phyloP scores from a whole-genome alignment of 345 rosid genomes.

The Isatis tinctoria region DNA sequence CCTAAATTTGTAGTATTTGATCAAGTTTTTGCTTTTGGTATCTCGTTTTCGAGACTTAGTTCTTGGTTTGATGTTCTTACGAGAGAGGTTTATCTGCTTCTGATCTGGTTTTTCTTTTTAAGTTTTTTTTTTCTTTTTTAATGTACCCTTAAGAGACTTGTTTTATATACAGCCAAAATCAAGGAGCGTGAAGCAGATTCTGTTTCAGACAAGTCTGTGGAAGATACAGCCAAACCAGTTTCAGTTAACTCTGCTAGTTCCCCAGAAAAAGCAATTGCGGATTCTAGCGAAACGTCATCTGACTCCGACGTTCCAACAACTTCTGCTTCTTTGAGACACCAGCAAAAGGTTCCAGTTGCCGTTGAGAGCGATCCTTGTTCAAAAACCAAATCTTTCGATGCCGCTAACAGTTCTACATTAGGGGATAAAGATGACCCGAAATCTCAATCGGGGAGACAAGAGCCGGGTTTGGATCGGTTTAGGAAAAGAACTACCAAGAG shows the following conservation, averaged over 20 bases:
- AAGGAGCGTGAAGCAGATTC: slow-evolving; percentile 40
- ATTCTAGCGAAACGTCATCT: slow-evolving; percentile 44
- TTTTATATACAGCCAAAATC: slow-evolving; percentile 52
- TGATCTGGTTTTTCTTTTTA: not conserved
- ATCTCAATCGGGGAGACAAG: slow-evolving; percentile 29
- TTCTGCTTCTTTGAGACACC: slow-evolving; percentile 22
- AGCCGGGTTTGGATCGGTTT: slow-evolving; percentile 19
- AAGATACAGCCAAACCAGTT: slow-evolving; percentile 36
- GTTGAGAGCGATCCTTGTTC: slow-evolving; percentile 37
- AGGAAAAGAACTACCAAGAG: slow-evolving; percentile 34
- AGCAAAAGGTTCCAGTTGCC: slow-evolving; percentile 33
- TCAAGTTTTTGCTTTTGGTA: not conserved
- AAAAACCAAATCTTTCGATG: slow-evolving; percentile 6
- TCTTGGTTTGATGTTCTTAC: not conserved
- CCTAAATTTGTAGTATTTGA: not conserved
- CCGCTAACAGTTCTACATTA: not conserved
- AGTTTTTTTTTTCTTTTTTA: not conserved
- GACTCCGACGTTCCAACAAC: slow-evolving; percentile 48
- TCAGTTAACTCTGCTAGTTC: slow-evolving; percentile 36
- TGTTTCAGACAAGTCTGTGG: slow-evolving; percentile 48
- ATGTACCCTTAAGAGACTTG: not conserved
- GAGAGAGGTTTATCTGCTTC: not conserved
- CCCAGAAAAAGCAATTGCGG: slow-evolving; percentile 17
- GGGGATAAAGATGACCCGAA: slow-evolving; percentile 19
- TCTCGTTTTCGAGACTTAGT: not conserved